Percentiles rank a stretch among this genome's conserved stretches.
Evolutionary conservation across 1,284 basidiomycete genomes (phyloP).

Genomic region (Boletellus dicymbophilus): DNA sequence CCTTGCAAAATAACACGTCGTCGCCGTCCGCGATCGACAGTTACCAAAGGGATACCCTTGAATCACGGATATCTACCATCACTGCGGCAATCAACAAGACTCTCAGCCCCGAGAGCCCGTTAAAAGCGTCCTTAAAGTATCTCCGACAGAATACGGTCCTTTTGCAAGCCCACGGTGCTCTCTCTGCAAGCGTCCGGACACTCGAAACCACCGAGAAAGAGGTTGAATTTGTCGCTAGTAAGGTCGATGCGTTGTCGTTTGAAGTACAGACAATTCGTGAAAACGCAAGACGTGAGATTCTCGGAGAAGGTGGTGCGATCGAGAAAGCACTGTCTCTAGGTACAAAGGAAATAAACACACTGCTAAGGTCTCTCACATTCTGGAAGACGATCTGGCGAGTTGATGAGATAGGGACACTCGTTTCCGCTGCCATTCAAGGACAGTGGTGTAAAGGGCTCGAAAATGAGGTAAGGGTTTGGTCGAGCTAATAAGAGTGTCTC

Average conservation of each 20-base stretch:
- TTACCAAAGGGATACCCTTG: constrained; percentile 63
- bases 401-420: constrained; percentile 68
- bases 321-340: constrained; percentile 50
- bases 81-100: constrained; percentile 40
- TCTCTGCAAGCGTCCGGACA: constrained; percentile 35
- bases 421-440: constrained; percentile 53
- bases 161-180: constrained; percentile 36
- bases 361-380: constrained; percentile 64
- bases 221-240: constrained; percentile 28
- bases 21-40: constrained; percentile 54
- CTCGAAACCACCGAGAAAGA: constrained; percentile 32
- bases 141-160: constrained; percentile 34
- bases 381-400: constrained; percentile 67
- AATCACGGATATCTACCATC: constrained; percentile 55
- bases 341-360: constrained; percentile 47
- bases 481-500: neutral
- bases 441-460: constrained; percentile 71
- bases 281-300: constrained; percentile 35
- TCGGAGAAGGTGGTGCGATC: constrained; percentile 47
- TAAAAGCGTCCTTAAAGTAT: constrained; percentile 6
- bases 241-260: constrained; percentile 34
- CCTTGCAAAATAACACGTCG: constrained; percentile 45
- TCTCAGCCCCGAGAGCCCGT: constrained; percentile 21
- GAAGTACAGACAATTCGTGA: constrained; percentile 36
- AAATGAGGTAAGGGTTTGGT: constrained; percentile 47